phyloP scores from a whole-genome alignment of 441 rosid species.

The Biscutella auriculata region DNA sequence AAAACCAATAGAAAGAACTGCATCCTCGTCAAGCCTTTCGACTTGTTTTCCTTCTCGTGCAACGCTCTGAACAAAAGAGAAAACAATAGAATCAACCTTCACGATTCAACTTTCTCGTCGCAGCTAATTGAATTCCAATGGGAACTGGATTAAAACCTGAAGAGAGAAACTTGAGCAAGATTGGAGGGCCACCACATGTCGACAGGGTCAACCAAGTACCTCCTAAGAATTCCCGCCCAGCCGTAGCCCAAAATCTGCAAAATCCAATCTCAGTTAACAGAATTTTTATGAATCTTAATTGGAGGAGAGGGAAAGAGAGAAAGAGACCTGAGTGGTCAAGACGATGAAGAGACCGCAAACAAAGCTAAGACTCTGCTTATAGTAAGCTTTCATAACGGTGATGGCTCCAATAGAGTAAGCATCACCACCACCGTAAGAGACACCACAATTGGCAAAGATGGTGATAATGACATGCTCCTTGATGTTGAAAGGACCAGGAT shows the following conservation, averaged over 20 bases:
- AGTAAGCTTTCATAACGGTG: slow-evolving; percentile 90
- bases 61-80: slow-evolving; percentile 48
- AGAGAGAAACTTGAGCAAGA: slow-evolving; percentile 91
- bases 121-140: not conserved
- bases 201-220: slow-evolving; percentile 80
- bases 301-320: not conserved
- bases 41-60: slow-evolving; percentile 59
- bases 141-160: slow-evolving; percentile 39
- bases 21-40: slow-evolving; percentile 57
- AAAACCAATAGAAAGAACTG: slow-evolving; percentile 52
- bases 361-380: slow-evolving; percentile 67
- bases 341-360: slow-evolving; percentile 66
- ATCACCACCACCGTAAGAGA: slow-evolving; percentile 77
- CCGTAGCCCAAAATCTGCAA: slow-evolving; percentile 79
- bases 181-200: slow-evolving; percentile 99
- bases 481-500: slow-evolving; percentile 87
- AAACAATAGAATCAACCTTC: not conserved
- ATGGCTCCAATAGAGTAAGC: slow-evolving; percentile 95
- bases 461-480: slow-evolving; percentile 96
- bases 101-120: not conserved
- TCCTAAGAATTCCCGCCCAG: slow-evolving; percentile 94
- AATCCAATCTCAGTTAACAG: not conserved
- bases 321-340: slow-evolving; percentile 72
- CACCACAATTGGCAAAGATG: slow-evolving; percentile 88
- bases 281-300: not conserved